A percentile compares a stretch with the other conserved stretches of the same genome.
Conservation (phyloP, 2,329 filamentous ascomycete species). For the Microdochium paspali region DNA sequence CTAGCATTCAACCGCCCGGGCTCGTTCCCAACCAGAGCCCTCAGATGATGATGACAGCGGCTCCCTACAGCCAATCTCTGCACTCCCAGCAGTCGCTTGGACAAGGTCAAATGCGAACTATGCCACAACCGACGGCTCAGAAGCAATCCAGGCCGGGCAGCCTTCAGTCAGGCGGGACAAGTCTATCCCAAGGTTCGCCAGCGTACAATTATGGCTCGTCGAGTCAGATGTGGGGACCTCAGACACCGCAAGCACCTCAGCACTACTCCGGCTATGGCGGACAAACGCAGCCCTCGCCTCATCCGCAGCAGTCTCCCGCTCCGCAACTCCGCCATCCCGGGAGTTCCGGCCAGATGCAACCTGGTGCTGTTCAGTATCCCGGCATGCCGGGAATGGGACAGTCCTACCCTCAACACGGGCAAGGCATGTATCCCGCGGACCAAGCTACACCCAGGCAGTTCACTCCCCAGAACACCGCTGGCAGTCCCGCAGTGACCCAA, state of each 20-base stretch:
- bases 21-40: conserved; percentile 53
- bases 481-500: conserved; percentile 39
- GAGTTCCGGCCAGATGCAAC: conserved; percentile 45
- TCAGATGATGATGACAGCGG: conserved; percentile 57
- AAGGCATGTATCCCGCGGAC: conserved; percentile 51
- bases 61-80: conserved; percentile 60
- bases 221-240: conserved; percentile 52
- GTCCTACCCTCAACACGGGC: conserved; percentile 42
- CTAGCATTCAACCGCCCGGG: conserved; percentile 44
- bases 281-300: conserved; percentile 38
- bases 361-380: conserved; percentile 48
- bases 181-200: conserved; percentile 40
- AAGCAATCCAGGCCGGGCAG: conserved; percentile 60
- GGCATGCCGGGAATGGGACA: conserved; percentile 53
- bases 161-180: conserved; percentile 41
- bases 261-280: conserved; percentile 44
- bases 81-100: conserved; percentile 63
- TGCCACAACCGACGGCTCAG: conserved; percentile 51
- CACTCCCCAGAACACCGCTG: conserved; percentile 53
- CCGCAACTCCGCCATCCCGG: conserved; percentile 50
- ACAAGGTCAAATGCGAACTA: conserved; percentile 63
- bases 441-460: conserved; percentile 54
- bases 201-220: conserved; percentile 55
- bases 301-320: conserved; percentile 46
- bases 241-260: conserved; percentile 54